A percentile compares a stretch with the other conserved stretches of the same genome.
phyloP scores from a whole-genome alignment of 2,329 filamentous ascomycete genomes.

The Diaporthe citrichinensis region DNA sequence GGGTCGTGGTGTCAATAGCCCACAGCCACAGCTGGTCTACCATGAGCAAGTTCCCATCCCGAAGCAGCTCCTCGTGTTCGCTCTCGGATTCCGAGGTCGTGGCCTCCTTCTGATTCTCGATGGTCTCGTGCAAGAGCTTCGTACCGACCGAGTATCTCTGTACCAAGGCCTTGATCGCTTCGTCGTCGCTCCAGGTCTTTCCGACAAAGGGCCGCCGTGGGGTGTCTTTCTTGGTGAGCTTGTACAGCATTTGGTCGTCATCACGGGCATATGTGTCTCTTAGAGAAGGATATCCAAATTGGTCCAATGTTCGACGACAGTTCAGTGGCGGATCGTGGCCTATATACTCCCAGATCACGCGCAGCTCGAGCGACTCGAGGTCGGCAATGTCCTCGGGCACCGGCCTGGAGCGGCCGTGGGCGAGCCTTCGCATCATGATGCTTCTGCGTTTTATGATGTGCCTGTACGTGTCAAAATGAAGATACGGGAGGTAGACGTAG shows the following conservation, averaged over 20 bases:
- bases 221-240: constrained; percentile 67
- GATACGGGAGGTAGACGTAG: constrained; percentile 70
- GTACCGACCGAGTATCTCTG: constrained; percentile 41
- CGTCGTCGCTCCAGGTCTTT: constrained; percentile 39
- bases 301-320: constrained; percentile 72
- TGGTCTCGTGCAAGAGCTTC: constrained; percentile 35
- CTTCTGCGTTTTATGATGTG: constrained; percentile 69
- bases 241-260: constrained; percentile 78
- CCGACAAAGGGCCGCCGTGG: constrained; percentile 19
- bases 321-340: constrained; percentile 74
- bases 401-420: constrained; percentile 68
- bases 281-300: constrained; percentile 74
- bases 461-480: constrained; percentile 76
- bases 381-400: constrained; percentile 68
- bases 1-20: constrained; percentile 66
- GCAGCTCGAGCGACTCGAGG: constrained; percentile 68
- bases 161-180: constrained; percentile 34
- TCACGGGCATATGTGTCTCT: constrained; percentile 72
- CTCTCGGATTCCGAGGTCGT: constrained; percentile 43
- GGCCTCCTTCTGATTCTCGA: constrained; percentile 36
- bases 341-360: constrained; percentile 75
- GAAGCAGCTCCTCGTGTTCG: constrained; percentile 46
- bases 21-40: constrained; percentile 77
- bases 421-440: constrained; percentile 65
- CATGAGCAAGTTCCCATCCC: constrained; percentile 74